Conservation (phyloP, 352 stramenopile species). For the Globisporangium orthogonon region DNA sequence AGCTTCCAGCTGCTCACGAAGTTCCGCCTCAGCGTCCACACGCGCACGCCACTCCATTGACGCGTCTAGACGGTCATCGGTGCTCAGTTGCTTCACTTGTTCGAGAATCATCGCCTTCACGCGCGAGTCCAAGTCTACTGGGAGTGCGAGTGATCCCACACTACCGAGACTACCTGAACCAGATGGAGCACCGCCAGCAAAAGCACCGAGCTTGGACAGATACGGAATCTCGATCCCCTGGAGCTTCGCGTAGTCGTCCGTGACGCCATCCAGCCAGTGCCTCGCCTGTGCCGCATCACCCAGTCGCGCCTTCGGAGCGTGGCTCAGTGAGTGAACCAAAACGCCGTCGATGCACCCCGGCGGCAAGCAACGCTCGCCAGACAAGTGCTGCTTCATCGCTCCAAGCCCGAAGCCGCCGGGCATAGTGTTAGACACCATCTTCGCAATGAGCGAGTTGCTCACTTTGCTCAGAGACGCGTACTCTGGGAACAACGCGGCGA, state of each 20-base stretch:
- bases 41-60: constrained; percentile 44
- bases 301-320: constrained; percentile 69
- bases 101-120: constrained; percentile 54
- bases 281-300: constrained; percentile 57
- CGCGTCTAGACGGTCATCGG: constrained; percentile 43
- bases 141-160: neutral
- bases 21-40: constrained; percentile 37
- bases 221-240: constrained; percentile 51
- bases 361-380: constrained; percentile 65
- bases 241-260: constrained; percentile 71
- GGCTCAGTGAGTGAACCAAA: constrained; percentile 61
- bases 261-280: constrained; percentile 70
- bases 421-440: constrained; percentile 77
- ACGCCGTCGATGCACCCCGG: constrained; percentile 71
- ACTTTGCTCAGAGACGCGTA: constrained; percentile 77
- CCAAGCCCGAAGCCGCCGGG: constrained; percentile 76
- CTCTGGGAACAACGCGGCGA: constrained; percentile 57
- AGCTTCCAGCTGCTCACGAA: constrained; percentile 52
- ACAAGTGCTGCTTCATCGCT: constrained; percentile 68
- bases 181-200: neutral
- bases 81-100: constrained; percentile 36
- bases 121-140: constrained; percentile 44
- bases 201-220: constrained; percentile 25
- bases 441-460: constrained; percentile 65
- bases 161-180: constrained; percentile 10